Evolutionary conservation across 1,284 basidiomycete genomes (phyloP), one percentile per base, ranked within the genome.

Genomic region (Laetiporus sulphureus): DNA sequence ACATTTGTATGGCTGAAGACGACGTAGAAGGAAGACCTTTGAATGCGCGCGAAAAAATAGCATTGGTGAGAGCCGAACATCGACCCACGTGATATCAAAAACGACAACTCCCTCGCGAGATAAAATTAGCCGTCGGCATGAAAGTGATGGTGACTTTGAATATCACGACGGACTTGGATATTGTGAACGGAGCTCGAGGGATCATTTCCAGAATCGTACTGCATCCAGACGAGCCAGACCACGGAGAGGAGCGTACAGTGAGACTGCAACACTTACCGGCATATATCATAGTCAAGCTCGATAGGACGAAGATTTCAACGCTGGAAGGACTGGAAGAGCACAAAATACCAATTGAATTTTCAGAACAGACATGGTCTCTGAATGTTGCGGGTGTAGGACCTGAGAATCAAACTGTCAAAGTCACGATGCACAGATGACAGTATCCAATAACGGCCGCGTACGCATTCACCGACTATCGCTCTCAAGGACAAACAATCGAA

Each of bases 101-200:
- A 25, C 5, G n/a, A n/a, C n/a, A 10, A 3, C 27, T 42, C 10
- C 19, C 40, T 4, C 25, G 32, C 15, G 16, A 25, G 19, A 43
- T 70, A 3, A 51, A 63, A 31, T n/a, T 73, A 0, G 62, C 63
- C 0, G 50, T 66, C 1, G 69, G 71, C 0, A 68, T 69, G 66
- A 64, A 62, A 40, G 65, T 64, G 0, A 66, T 72, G 63, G 66
- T 72, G 0, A 64, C 60, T 0, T 32, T 44, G 1, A 72, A 71
- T 40, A 42, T 71, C 1, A 55, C 64, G 29, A 70, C 65, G 1
- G 65, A 71, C 29, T 49, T 65, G 0, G 66, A 71, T 42, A 47
- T 71, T 1, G 55, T 64, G 0, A 71, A 71, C 38, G 64, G 69
- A 1, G 55, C 63, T 0, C 43, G 59, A 4, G 64, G 65, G 0